Conservation (phyloP, 1,139 yeast genomes). For the Sugiyamaella neomexicana region DNA sequence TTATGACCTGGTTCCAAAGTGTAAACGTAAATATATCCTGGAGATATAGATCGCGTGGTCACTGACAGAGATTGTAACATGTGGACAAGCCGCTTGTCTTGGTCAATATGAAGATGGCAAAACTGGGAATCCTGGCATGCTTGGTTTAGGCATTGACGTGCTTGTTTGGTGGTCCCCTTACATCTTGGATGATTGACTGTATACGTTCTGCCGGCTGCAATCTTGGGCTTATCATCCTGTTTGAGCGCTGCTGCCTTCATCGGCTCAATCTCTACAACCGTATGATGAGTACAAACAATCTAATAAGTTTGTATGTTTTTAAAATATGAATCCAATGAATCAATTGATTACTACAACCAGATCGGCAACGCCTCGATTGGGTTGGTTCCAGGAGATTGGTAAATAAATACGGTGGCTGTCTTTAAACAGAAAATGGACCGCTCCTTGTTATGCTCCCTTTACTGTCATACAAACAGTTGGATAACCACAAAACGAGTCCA, state of each 20-base stretch:
- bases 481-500: background rate
- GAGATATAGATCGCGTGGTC: constrained; percentile 21
- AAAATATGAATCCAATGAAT: too few species aligned
- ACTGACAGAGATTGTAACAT: constrained; percentile 21
- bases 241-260: background rate
- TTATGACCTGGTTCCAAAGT: constrained; percentile 29
- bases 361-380: background rate
- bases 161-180: constrained; percentile 28
- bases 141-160: constrained; percentile 23
- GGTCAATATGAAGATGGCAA: constrained; percentile 27
- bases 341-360: too few species aligned
- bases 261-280: too few species aligned
- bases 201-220: background rate
- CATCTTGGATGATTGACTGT: constrained; percentile 22
- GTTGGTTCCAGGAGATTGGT: background rate
- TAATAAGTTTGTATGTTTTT: too few species aligned
- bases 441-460: background rate
- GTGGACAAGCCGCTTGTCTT: constrained; percentile 19
- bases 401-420: background rate
- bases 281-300: too few species aligned
- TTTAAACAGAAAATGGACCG: background rate
- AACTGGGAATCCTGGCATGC: constrained; percentile 14
- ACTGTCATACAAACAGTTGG: background rate
- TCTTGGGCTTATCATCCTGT: background rate
- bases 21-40: constrained; percentile 36